These are phyloP conservation scores for Moniliella sp. DNA, from an alignment of 1,284 basidiomycete genomes.

Conservation along the genomic window DNA sequence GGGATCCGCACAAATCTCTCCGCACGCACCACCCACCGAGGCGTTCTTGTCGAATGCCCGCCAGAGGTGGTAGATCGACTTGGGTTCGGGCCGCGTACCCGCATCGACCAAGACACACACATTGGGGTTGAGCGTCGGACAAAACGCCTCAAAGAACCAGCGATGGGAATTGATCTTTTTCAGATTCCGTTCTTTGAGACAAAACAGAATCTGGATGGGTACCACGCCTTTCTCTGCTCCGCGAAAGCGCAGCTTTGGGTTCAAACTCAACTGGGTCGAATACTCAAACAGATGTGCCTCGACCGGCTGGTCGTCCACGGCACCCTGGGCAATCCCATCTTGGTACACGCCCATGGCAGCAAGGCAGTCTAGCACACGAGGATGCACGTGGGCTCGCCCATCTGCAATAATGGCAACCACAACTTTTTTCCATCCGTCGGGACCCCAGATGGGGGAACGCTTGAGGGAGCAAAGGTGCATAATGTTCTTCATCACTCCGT, in stretches of 20 bases:
- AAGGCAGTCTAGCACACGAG: slow-evolving; percentile 4
- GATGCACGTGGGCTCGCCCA: slow-evolving; percentile 5
- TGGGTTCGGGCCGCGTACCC: slow-evolving; percentile 63
- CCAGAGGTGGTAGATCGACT: slow-evolving; percentile 76
- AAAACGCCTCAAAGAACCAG: slow-evolving; percentile 27
- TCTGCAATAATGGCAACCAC: slow-evolving; percentile 6
- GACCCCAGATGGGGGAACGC: slow-evolving; percentile 5
- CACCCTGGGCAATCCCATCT: slow-evolving; percentile 1
- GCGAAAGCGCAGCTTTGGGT: slow-evolving; percentile 5
- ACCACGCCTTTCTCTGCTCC: slow-evolving; percentile 45
- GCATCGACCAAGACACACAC: slow-evolving; percentile 76
- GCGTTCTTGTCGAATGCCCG: slow-evolving; percentile 79
- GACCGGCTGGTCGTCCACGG: slow-evolving; percentile 4
- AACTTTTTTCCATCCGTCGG: slow-evolving; percentile 9
- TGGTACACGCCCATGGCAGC: slow-evolving; percentile 2
- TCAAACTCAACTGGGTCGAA: slow-evolving; percentile 3
- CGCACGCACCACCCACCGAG: slow-evolving; percentile 78
- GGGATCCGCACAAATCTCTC: slow-evolving; percentile 79
- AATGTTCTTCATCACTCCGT: slow-evolving; percentile 6
- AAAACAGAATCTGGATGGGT: slow-evolving; percentile 7
- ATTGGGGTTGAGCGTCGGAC: slow-evolving; percentile 47
- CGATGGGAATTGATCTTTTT: slow-evolving; percentile 24
- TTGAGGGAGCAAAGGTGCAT: slow-evolving; percentile 4
- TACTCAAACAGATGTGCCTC: slow-evolving; percentile 7
- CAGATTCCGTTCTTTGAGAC: slow-evolving; percentile 11